A percentile compares a stretch with the other conserved stretches of the same genome.
phyloP scores from a whole-genome alignment of 306 rosid genomes.

The Prunus dulcis region DNA sequence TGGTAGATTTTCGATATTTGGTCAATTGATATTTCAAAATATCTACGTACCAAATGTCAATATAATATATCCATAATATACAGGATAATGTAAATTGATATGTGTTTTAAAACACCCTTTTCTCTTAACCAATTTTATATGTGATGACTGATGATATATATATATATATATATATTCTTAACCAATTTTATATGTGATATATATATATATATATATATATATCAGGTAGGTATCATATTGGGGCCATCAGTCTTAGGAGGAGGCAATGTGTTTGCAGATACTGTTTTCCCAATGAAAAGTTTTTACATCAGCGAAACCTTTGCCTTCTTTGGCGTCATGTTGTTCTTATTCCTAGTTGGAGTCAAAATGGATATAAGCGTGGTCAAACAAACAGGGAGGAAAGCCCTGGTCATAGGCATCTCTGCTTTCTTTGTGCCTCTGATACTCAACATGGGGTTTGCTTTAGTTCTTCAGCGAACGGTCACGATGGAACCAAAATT shows the following conservation, averaged over 20 bases:
- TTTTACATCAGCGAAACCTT: slow-evolving; percentile 37
- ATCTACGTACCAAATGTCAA: background rate
- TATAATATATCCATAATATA: background rate
- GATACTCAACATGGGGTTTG: background rate
- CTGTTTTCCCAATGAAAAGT: slow-evolving; percentile 33
- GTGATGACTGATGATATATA: background rate
- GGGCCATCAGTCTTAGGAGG: slow-evolving; percentile 52
- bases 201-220: too few relatives aligned
- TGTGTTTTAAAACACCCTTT: background rate
- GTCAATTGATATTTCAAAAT: too few relatives aligned
- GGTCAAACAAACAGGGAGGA: slow-evolving; percentile 33
- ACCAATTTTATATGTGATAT: background rate
- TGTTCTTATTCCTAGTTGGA: slow-evolving; percentile 47
- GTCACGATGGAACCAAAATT: slow-evolving; percentile 10
- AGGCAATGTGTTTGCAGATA: background rate
- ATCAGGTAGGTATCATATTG: slow-evolving; percentile 42
- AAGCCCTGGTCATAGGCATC: slow-evolving; percentile 38
- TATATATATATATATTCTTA: too few relatives aligned
- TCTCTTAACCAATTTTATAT: background rate
- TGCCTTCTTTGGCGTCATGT: slow-evolving; percentile 43
- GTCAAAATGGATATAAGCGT: slow-evolving; percentile 39
- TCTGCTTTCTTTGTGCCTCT: slow-evolving; percentile 24
- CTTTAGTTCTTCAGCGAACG: background rate
- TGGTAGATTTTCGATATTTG: background rate
- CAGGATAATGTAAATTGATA: background rate